These are phyloP conservation scores for Colletotrichum kahawae DNA, from an alignment of 2,329 filamentous ascomycete species.

Conservation along the genomic window DNA sequence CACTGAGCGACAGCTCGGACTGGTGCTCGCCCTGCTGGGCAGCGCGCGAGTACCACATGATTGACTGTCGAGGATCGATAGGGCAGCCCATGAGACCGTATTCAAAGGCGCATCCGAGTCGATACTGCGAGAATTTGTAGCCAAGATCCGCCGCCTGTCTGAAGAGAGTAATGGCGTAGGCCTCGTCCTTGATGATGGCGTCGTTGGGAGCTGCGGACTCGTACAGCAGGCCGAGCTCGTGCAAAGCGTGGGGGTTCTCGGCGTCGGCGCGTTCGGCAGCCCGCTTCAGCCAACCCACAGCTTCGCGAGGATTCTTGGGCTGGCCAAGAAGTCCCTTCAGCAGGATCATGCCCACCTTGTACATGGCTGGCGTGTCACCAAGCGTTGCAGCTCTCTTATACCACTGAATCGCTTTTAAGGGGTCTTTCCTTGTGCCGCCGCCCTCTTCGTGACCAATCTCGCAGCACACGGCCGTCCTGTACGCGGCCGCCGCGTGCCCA, in stretches of 20 bases:
- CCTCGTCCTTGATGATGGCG: slow-evolving; percentile 79
- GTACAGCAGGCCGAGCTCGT: slow-evolving; percentile 78
- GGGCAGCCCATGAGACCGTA: slow-evolving; percentile 84
- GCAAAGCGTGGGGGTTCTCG: slow-evolving; percentile 93
- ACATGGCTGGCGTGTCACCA: slow-evolving; percentile 94
- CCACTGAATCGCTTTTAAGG: slow-evolving; percentile 95
- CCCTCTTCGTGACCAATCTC: slow-evolving; percentile 95
- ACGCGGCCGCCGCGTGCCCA: slow-evolving; percentile 85
- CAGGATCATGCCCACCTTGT: slow-evolving; percentile 96
- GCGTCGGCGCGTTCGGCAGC: slow-evolving; percentile 86
- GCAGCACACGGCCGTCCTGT: slow-evolving; percentile 95
- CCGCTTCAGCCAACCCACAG: slow-evolving; percentile 89
- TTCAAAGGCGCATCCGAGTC: slow-evolving; percentile 86
- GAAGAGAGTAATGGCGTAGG: slow-evolving; percentile 82
- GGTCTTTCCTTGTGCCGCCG: slow-evolving; percentile 89
- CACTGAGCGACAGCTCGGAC: slow-evolving; percentile 81
- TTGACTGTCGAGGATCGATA: slow-evolving; percentile 83
- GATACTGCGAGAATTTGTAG: slow-evolving; percentile 95
- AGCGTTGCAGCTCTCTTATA: slow-evolving; percentile 91
- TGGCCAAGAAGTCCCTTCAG: slow-evolving; percentile 95
- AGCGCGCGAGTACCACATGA: slow-evolving; percentile 92
- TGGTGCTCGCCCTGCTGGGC: slow-evolving; percentile 95
- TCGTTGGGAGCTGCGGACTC: slow-evolving; percentile 71
- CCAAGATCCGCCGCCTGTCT: slow-evolving; percentile 84
- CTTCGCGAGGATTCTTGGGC: slow-evolving; percentile 80